A percentile compares a stretch with the other conserved stretches of the same genome.
Evolutionary conservation across 1,139 yeast genomes (phyloP).

Genomic region (Pichia sp.): DNA sequence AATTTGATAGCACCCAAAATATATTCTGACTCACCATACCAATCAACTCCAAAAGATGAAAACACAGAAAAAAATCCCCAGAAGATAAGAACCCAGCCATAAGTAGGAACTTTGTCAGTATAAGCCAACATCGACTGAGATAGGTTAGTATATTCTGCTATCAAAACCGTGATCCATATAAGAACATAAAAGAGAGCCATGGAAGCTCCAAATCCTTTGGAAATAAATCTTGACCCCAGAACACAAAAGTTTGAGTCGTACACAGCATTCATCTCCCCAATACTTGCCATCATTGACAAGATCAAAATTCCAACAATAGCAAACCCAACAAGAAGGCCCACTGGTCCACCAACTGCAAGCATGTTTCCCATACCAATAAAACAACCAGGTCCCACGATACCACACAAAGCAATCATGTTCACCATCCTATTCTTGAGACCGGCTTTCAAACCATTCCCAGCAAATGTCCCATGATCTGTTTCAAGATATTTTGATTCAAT

Average conservation of each 20-base stretch:
- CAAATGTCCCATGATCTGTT: constrained; percentile 28
- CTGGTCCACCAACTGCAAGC: no score
- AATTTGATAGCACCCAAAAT: constrained; percentile 53
- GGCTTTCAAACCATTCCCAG: constrained; percentile 31
- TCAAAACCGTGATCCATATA: constrained; percentile 55
- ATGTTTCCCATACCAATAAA: no score
- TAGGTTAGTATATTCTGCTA: constrained; percentile 54
- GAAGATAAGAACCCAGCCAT: constrained; percentile 54
- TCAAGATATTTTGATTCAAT: constrained; percentile 24
- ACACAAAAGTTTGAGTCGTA: constrained; percentile 54
- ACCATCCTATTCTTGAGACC: constrained; percentile 29
- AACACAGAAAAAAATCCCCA: constrained; percentile 53
- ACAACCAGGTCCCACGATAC: no score
- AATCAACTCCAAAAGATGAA: constrained; percentile 51
- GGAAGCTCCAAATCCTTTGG: constrained; percentile 55
- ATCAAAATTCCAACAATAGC: no score
- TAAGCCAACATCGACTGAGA: constrained; percentile 51
- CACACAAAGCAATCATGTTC: no score
- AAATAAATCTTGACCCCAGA: constrained; percentile 48
- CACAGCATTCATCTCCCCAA: no score
- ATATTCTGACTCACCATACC: constrained; percentile 60
- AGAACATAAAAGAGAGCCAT: constrained; percentile 54
- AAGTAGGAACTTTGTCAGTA: constrained; percentile 53
- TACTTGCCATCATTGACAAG: no score
- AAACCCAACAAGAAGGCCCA: no score